Base-by-base conservation (phyloP, 2,329 filamentous ascomycete species). In the Exophiala oligosperma region DNA sequence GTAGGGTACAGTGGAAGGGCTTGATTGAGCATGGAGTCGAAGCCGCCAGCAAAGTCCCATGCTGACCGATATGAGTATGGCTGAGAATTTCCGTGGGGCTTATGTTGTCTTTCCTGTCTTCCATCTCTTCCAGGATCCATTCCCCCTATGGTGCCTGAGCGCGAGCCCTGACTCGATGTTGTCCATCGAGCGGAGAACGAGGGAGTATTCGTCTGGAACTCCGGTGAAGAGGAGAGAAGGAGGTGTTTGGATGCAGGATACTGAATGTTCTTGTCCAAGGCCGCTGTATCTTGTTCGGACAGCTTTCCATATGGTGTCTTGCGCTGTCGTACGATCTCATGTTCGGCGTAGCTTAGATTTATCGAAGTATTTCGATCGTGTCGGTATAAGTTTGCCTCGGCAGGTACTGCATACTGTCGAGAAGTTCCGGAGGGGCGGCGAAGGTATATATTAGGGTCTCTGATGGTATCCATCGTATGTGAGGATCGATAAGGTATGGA, bases 281-380 rank as follows among this genome's bases (percentile, higher is more conserved):
- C 86, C 4, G 90, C 90, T 32, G 90, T 91, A 79, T 97, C 92
- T 9, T 91, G 92, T 54, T 90, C 91, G 64, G 93, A 88, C 61
- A 97, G 83, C 38, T 92, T 96, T n/a, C 93, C 94, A 69, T 88
- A 93, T 3, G 93, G 94, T 7, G 93, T 97, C 74, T 97, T 97
- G 65, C 93, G 85, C 64, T 93, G 86, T 32, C 65, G 56, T 43
- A 67, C 40, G 56, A 97, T 79, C 67, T 91, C 89, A 72, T 96
- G 87, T 72, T 96, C 54, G 73, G 56, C 56, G 53, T 64, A 66
- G 29, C 53, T 63, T 23, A 66, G 56, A 12, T 59, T 59, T 46
- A 47, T 61, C n/a, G 63, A 57, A 21, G 43, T 57, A 49, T 58
- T 49, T 43, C 48, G 54, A 29, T 40, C 54, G 28, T 48, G 54